Evolutionary conservation across 495 filamentous ascomycete genomes (phyloP), one percentile per base, ranked within the genome.

Genomic region (Parathielavia appendiculata): DNA sequence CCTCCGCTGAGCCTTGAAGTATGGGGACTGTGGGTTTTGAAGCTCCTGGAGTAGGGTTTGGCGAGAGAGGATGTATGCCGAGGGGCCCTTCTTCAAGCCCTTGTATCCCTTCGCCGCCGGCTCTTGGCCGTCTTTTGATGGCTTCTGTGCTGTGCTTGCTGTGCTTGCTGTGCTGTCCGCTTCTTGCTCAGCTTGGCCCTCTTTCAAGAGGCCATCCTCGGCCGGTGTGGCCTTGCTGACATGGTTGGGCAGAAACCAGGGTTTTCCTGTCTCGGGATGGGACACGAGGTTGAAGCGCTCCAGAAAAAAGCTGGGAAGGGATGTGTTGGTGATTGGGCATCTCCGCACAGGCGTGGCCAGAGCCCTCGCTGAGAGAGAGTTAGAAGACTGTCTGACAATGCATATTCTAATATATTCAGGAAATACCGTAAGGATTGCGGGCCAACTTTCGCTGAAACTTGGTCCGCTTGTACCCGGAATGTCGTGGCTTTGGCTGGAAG

Each of bases 331-430:
- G n/a, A 83, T 40, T 3, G 69, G 36, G 68, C 89, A 95, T 59
- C 69, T 66, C 34, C 91, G 83, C 16, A 82, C 40, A 0, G 85
- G 83, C 0, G 81, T 83, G 16, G 86, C 87, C 8, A 96, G 79
- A 12, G 86, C 84, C 19, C 75, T 74, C 17, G 82, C 77, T 79
- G 61, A 19, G 13, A 57, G 40, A 63, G 59, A 49, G 26, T 61
- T 57, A 49, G 58, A 57, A 20, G 19, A 63, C 47, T 14, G 58
- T 60, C 23, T 34, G 32, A 17, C 13, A 9, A 13, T 0, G 5
- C 32, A n/a, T 26, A 1, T 3, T 36, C 63, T 22, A 66, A 22
- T 12, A 34, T 11, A 34, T 13, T 8, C 26, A 51, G 2, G 48
- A 54, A 65, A 14, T 78, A 84, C 84, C 86, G 60, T 80, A 88